Conservation (phyloP, 495 filamentous ascomycete genomes). For the Pseudoneurospora amorphoporcata region DNA sequence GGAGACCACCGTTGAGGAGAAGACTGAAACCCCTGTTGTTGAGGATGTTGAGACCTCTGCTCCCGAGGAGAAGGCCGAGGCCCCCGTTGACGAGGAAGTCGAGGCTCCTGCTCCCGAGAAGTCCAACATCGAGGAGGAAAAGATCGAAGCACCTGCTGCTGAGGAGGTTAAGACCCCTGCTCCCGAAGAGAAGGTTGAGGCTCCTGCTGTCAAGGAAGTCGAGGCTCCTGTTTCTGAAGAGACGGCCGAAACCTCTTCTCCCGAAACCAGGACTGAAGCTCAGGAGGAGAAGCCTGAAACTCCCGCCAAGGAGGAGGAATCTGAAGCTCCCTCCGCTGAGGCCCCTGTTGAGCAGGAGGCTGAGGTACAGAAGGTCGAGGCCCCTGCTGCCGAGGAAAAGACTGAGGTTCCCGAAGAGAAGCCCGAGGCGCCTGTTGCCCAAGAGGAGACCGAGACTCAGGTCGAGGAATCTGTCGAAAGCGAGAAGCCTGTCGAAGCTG, state of each 20-base stretch:
- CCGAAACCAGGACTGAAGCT: conserved; percentile 1
- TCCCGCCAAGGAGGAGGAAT: background rate
- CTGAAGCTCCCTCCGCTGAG: background rate
- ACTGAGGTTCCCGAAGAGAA: background rate
- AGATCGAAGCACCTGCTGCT: background rate
- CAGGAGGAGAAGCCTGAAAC: background rate
- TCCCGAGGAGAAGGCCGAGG: background rate
- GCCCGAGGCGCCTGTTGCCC: background rate
- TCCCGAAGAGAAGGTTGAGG: background rate
- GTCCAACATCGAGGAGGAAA: background rate
- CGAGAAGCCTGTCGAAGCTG: background rate
- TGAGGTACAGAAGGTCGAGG: background rate
- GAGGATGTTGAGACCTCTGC: background rate
- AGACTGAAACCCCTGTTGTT: background rate
- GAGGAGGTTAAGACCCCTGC: background rate
- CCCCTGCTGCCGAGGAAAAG: background rate
- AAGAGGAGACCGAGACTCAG: background rate
- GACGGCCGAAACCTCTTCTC: background rate
- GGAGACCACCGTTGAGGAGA: background rate
- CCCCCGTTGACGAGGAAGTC: background rate
- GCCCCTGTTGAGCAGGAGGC: conserved; percentile 1
- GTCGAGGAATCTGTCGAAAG: background rate
- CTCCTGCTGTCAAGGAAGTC: background rate
- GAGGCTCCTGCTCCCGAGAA: background rate
- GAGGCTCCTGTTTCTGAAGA: background rate